These are phyloP conservation scores for Candida boleticola DNA, from an alignment of 805 yeast species.

Conservation along the genomic window DNA sequence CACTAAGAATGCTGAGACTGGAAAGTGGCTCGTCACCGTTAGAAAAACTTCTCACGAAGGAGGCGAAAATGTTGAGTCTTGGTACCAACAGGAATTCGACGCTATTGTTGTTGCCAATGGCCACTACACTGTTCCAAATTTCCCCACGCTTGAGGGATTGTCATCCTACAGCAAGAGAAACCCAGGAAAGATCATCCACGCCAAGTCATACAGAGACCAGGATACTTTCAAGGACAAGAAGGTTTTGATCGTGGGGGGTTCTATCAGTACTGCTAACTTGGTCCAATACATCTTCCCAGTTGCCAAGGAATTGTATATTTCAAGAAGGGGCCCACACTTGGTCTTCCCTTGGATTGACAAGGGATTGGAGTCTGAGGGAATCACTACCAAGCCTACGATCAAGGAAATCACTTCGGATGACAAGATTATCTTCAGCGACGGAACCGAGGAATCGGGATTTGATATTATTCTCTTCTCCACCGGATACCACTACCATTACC, in stretches of 20 bases:
- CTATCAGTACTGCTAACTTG: constrained; percentile 43
- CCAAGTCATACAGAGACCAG: constrained; percentile 53
- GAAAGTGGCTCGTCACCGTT: constrained; percentile 40
- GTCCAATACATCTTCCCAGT: constrained; percentile 37
- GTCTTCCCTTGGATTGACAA: constrained; percentile 35
- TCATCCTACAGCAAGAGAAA: constrained; percentile 40
- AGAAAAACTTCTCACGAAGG: constrained; percentile 9
- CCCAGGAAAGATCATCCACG: constrained; percentile 54
- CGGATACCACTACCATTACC: constrained; percentile 49
- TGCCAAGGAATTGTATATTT: constrained; percentile 23
- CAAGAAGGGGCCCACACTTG: constrained; percentile 26
- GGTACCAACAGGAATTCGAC: constrained; percentile 53
- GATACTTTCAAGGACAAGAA: constrained; percentile 40
- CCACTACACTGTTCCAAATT: constrained; percentile 57
- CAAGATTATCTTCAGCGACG: constrained; percentile 26
- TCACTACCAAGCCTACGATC: constrained; percentile 27
- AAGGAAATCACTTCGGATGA: constrained; percentile 18
- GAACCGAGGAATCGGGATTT: constrained; percentile 19
- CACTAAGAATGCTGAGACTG: constrained; percentile 19
- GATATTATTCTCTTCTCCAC: constrained; percentile 49
- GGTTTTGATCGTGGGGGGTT: constrained; percentile 43
- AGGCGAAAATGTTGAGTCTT: constrained; percentile 17
- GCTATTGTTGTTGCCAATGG: constrained; percentile 67
- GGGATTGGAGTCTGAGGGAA: constrained; percentile 35
- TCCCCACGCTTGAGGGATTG: constrained; percentile 58